Evolutionary conservation across 257 asterid genomes (phyloP).

Genomic region (Misopates orontium): DNA sequence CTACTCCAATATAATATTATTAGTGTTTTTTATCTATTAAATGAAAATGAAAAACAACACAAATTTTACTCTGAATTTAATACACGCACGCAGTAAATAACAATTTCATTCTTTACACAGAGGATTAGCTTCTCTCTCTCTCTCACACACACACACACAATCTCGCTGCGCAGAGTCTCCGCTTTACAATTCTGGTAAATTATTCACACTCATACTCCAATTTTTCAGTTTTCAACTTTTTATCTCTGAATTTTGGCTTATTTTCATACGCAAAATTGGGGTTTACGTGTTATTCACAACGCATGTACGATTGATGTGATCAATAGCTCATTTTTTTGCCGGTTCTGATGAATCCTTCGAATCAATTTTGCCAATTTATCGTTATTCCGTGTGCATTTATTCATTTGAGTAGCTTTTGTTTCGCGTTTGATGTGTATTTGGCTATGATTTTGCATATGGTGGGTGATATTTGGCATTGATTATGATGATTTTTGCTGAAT

Average conservation of each 20-base stretch:
- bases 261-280: not conserved
- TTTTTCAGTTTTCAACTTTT: not conserved
- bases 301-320: constrained; percentile 8
- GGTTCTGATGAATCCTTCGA: not conserved
- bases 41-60: too few relatives aligned
- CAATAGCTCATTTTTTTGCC: not conserved
- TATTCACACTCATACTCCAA: not conserved
- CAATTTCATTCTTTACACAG: too few relatives aligned
- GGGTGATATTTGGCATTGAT: too few relatives aligned
- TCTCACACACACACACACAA: not conserved
- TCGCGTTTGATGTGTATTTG: not conserved
- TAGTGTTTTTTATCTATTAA: too few relatives aligned
- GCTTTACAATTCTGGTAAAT: not conserved
- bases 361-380: not conserved
- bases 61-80: too few relatives aligned
- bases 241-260: not conserved
- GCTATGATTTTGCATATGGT: not conserved
- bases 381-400: not conserved
- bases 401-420: not conserved
- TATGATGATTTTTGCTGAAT: not conserved
- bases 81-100: too few relatives aligned
- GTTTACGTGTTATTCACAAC: not conserved
- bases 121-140: not conserved
- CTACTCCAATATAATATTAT: too few relatives aligned
- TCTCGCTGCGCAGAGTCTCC: not conserved